Percentiles rank a stretch among this genome's conserved stretches.
phyloP scores from a whole-genome alignment of 805 yeast genomes.

The Pichia californica region DNA sequence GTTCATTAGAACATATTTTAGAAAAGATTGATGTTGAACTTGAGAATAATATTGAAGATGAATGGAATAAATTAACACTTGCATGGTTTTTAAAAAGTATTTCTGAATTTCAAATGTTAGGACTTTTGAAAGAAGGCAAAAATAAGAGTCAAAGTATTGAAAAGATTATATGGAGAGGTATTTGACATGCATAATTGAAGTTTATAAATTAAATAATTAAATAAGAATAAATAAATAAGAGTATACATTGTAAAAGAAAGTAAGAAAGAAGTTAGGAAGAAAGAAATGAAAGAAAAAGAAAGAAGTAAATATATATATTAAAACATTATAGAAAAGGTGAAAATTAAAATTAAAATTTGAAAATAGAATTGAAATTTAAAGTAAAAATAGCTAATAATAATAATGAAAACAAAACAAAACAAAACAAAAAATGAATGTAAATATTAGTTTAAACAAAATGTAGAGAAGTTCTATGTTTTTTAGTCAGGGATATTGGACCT shows the following conservation, averaged over 20 bases:
- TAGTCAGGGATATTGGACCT: background rate
- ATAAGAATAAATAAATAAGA: background rate
- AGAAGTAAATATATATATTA: conserved; percentile 1
- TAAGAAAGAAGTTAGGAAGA: background rate
- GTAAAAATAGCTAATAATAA: background rate
- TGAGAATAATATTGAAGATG: conserved; percentile 32
- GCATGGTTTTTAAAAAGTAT: conserved; percentile 74
- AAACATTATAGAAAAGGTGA: background rate
- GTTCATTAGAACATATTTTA: background rate
- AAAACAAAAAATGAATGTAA: background rate
- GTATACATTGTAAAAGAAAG: background rate
- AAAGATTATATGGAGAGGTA: conserved; percentile 64
- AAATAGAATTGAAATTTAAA: background rate
- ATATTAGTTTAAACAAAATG: conserved; percentile 3
- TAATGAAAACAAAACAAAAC: background rate
- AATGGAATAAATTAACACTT: conserved; percentile 59
- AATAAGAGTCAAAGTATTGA: conserved; percentile 61
- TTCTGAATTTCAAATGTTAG: conserved; percentile 62
- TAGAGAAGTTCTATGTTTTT: conserved; percentile 11
- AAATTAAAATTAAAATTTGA: conserved; percentile 2
- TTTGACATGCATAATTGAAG: too few species aligned
- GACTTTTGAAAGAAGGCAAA: conserved; percentile 57
- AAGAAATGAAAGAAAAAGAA: background rate
- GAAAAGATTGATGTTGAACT: conserved; percentile 16
- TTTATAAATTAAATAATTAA: too few species aligned